These are phyloP conservation scores for Punica granatum DNA, from an alignment of 345 rosid genomes.

Conservation along the genomic window DNA sequence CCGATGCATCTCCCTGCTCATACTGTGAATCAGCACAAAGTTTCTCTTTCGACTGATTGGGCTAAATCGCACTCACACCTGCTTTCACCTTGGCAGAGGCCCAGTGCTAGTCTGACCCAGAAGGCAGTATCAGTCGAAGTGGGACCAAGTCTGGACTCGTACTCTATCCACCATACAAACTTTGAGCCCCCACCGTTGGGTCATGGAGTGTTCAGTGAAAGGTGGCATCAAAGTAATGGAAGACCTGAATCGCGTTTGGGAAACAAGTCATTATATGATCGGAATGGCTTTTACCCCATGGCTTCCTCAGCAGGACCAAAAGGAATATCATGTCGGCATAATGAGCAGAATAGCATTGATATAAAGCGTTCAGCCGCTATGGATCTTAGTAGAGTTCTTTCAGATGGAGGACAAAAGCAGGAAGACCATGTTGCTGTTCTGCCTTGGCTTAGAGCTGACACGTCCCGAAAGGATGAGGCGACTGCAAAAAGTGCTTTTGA, in stretches of 20 bases:
- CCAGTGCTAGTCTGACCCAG: slow-evolving; percentile 44
- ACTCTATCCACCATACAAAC: slow-evolving; percentile 36
- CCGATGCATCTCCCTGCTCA: slow-evolving; percentile 37
- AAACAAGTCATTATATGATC: slow-evolving; percentile 21
- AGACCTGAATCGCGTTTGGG: slow-evolving; percentile 37
- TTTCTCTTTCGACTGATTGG: slow-evolving; percentile 31
- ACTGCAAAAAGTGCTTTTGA: slow-evolving; percentile 38
- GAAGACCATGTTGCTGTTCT: slow-evolving; percentile 38
- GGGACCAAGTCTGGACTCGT: slow-evolving; percentile 38
- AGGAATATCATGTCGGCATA: not conserved
- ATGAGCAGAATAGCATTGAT: not conserved
- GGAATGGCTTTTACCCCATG: slow-evolving; percentile 24
- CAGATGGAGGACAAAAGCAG: slow-evolving; percentile 29
- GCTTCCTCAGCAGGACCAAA: not conserved
- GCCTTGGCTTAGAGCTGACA: slow-evolving; percentile 61
- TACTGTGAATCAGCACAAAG: slow-evolving; percentile 28
- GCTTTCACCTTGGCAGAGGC: slow-evolving; percentile 48
- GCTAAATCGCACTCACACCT: slow-evolving; percentile 41
- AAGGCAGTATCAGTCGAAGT: slow-evolving; percentile 39
- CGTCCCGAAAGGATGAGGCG: slow-evolving; percentile 26
- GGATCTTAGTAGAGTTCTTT: not conserved
- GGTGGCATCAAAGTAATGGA: slow-evolving; percentile 37
- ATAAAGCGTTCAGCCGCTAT: not conserved
- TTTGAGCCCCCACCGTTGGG: slow-evolving; percentile 34
- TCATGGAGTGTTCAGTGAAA: slow-evolving; percentile 45